Conservation (phyloP, 2,329 filamentous ascomycete species). For the Achaetomium macrosporum region DNA sequence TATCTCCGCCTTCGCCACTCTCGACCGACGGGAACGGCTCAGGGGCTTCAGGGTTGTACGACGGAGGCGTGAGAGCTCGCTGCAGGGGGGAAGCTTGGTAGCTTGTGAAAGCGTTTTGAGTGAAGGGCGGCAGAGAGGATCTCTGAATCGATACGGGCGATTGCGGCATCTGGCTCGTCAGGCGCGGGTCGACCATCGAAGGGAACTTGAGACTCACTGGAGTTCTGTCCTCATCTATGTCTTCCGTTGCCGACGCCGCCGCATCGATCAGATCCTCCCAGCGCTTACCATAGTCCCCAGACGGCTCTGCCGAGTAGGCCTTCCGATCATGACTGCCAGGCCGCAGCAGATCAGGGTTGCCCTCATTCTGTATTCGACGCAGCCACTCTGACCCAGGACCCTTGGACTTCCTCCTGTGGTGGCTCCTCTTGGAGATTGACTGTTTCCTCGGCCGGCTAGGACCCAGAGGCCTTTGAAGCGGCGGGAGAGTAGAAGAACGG, state of each 20-base stretch:
- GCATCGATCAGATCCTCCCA: constrained; percentile 98
- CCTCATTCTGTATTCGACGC: constrained; percentile 51
- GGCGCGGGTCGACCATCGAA: constrained; percentile 37
- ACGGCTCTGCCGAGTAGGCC: constrained; percentile 79
- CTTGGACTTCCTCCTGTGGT: constrained; percentile 72
- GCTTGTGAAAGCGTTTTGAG: constrained; percentile 50
- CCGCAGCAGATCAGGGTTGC: constrained; percentile 52
- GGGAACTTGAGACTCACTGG: constrained; percentile 56
- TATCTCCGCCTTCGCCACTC: constrained; percentile 64
- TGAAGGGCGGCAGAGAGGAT: constrained; percentile 55
- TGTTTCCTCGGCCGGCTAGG: constrained; percentile 73
- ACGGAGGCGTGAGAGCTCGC: constrained; percentile 81
- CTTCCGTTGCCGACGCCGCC: constrained; percentile 84
- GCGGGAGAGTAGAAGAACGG: constrained; percentile 81
- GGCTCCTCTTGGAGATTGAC: constrained; percentile 76
- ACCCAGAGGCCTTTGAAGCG: constrained; percentile 68
- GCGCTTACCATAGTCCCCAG: constrained; percentile 74
- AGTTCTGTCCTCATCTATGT: constrained; percentile 83
- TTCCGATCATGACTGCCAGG: constrained; percentile 67
- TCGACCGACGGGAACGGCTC: constrained; percentile 90
- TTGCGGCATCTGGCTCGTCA: constrained; percentile 53
- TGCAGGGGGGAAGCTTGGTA: constrained; percentile 90
- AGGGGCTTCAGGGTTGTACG: constrained; percentile 57
- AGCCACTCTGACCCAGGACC: constrained; percentile 64
- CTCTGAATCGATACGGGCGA: constrained; percentile 60